Conservation (phyloP, 2,329 filamentous ascomycete genomes). For the Lachnellula subtilissima region DNA sequence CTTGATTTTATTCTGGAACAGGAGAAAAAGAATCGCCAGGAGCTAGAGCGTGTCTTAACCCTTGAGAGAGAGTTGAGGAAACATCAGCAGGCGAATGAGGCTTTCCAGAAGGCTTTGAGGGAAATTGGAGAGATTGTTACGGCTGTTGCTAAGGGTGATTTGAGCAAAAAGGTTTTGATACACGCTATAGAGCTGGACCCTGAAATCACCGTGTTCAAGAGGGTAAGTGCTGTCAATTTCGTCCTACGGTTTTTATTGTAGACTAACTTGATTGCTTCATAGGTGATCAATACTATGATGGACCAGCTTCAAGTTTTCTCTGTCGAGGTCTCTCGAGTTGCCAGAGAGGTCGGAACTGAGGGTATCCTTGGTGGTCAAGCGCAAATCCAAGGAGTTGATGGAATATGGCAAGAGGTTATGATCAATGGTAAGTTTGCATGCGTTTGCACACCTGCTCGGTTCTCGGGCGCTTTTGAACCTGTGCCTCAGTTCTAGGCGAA, state of each 20-base stretch:
- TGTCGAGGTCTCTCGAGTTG: conserved; percentile 90
- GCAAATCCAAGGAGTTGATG: conserved; percentile 87
- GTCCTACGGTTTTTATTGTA: neutral
- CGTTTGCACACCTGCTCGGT: neutral
- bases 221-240: conserved; percentile 47
- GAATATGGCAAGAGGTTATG: conserved; percentile 96
- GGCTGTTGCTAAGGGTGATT: conserved; percentile 87
- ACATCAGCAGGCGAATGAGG: conserved; percentile 95
- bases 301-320: conserved; percentile 96
- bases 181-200: conserved; percentile 96
- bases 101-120: conserved; percentile 93
- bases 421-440: conserved; percentile 58
- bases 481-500: neutral
- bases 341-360: conserved; percentile 93
- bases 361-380: conserved; percentile 91
- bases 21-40: conserved; percentile 79
- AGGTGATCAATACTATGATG: conserved; percentile 92
- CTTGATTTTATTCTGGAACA: conserved; percentile 81
- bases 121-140: conserved; percentile 98
- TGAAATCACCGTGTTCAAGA: conserved; percentile 96
- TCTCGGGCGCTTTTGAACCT: neutral
- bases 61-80: conserved; percentile 93
- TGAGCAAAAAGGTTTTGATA: conserved; percentile 95
- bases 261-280: conserved; percentile 2
- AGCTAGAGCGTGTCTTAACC: conserved; percentile 79